Conservation (phyloP, 1,139 yeast genomes). For the Suhomyces atakaporum region DNA sequence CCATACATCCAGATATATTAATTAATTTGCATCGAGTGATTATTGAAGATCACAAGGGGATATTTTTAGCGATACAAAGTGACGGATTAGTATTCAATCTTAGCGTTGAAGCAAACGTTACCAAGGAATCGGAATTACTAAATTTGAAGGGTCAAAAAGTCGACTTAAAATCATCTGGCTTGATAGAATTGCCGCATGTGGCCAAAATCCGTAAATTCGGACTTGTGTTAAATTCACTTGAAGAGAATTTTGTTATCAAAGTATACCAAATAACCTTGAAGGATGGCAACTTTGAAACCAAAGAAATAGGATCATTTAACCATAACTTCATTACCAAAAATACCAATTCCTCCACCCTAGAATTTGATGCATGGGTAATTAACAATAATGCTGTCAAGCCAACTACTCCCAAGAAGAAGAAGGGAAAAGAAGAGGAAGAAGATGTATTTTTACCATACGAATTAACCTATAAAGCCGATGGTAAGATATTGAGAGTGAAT, state of each 20-base stretch:
- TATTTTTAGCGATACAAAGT: slow-evolving; percentile 14
- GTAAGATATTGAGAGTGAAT: slow-evolving; percentile 9
- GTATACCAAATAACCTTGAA: slow-evolving; percentile 12
- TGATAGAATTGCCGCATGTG: slow-evolving; percentile 2
- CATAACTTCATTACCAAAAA: slow-evolving; percentile 11
- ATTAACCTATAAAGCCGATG: slow-evolving; percentile 11
- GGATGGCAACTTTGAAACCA: slow-evolving; percentile 9
- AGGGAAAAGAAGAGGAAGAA: slow-evolving; percentile 3
- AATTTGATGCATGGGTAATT: slow-evolving; percentile 7
- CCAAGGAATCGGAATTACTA: slow-evolving; percentile 3
- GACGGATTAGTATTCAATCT: slow-evolving; percentile 13
- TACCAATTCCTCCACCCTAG: neutral
- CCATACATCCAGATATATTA: slow-evolving; percentile 3
- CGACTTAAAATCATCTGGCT: slow-evolving; percentile 6
- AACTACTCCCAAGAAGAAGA: slow-evolving; percentile 4
- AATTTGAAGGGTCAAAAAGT: neutral
- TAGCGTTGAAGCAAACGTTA: slow-evolving; percentile 7
- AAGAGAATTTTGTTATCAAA: slow-evolving; percentile 12
- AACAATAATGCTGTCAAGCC: slow-evolving; percentile 2
- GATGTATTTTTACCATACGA: slow-evolving; percentile 7
- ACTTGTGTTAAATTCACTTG: slow-evolving; percentile 13
- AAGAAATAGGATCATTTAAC: slow-evolving; percentile 16
- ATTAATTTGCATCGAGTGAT: slow-evolving; percentile 4
- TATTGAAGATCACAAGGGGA: slow-evolving; percentile 7
- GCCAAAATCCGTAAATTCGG: slow-evolving; percentile 8